Base-by-base conservation (phyloP, 1,284 basidiomycete genomes). In the Leccinum huronense region DNA sequence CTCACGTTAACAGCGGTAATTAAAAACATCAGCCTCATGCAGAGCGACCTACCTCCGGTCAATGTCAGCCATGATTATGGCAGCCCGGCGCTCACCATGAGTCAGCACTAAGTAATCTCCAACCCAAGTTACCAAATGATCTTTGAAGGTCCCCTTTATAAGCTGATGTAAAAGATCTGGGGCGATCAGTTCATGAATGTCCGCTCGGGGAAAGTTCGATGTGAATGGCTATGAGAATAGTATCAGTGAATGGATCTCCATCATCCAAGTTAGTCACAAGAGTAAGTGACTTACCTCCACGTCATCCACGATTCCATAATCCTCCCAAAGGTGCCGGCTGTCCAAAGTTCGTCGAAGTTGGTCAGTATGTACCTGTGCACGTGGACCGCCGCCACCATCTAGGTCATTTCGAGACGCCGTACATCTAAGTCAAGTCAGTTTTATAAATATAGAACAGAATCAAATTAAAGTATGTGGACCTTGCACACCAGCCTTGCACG, bases 401-500 rank as follows among this genome's bases (percentile, higher is more conserved):
- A 62, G 9, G 31, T 59, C 3, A 8, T 55, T n/a, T n/a, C 14
- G 31, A 31, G 54, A 14, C 4, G 54, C 54, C 5, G 54, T 55
- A 55, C 54, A 55, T 55, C 54, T 55, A 54, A 54, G 19, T 23
- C 19, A 13, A 54, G 51, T 30, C 51, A 30, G 27, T 9, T 27
- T 27, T 30, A 30, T 14, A 30, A 30, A 13, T 30, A 30, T n/a
- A 19, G n/a, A 19, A n/a, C 2, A 3, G 16, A 48, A 48, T 23
- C 23, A 27, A 54, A 19, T 23, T 11, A 30, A 30, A 27, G 51
- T 10, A 54, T 5, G 19, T 27, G 3, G 3, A 54, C 51, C 55
- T 23, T 36, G 58, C 30, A 55, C 58, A 63, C 51, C 62, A 63
- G 3, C 51, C 58, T 42, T 61, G 62, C 19, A 63, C 6, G 3